Base-by-base conservation (phyloP, 257 asterid genomes). In the Plantago ovata region DNA sequence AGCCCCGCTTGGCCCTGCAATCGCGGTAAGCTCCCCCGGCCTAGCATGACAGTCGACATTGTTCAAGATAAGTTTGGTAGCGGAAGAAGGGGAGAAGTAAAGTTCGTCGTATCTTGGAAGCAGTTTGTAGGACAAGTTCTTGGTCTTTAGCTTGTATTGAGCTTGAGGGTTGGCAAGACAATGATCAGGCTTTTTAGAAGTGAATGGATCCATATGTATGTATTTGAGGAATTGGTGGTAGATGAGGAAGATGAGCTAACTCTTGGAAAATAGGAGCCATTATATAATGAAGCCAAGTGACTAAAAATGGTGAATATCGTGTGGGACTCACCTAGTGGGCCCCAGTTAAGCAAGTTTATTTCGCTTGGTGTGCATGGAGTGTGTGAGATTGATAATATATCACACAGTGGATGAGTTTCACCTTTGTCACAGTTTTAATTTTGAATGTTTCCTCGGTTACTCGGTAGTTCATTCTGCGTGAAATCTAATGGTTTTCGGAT, bases 1-100 rank as follows among this genome's bases (percentile, higher is more conserved):
- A 0, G 95, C 95, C 10, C 95, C 97, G 45, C 97, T 89, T 0
- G 92, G 79, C n/a, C 94, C 94, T 4, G 82, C 87, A 53, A 89
- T 75, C 10, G 92, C 95, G 0, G 95, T 84, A n/a, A 89, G 64
- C 57, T 84, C 79, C 3, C 94, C 87, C 0, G 94, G 79, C 38
- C 67, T 73, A 38, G 85, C 95, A 15, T 84, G 87, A 23, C 85
- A 83, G 10, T 38, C 75, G 0, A 86, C 89, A 18, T 81, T 70
- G 65, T 68, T 77, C 62, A 84, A 53, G 20, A 89, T 56, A 42
- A 45, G 68, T 58, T 61, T 75, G 14, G 66, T 12, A 48, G 38
- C 23, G 10, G 65, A 33, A 38, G 61, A 15, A 28, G 19, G 11
- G 18, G 15, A 56, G 62, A 68, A 73, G 7, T 28, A 53, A 53